Evolutionary conservation across 352 stramenopile genomes (phyloP).

Genomic region (Albugo candida): DNA sequence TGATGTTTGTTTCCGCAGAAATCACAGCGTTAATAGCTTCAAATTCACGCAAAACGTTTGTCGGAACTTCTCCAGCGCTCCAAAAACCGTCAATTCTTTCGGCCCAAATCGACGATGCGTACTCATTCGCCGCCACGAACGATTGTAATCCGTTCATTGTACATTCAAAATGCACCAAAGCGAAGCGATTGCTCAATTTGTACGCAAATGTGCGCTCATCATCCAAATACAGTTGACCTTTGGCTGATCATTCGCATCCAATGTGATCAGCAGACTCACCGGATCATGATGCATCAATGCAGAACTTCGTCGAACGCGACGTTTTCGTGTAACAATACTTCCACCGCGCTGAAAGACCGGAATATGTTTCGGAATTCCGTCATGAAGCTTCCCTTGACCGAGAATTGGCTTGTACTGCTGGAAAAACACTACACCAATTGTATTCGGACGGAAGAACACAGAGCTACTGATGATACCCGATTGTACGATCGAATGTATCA

Average conservation of each 20-base stretch:
- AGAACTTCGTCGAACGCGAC: constrained; percentile 87
- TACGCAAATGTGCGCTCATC: constrained; percentile 83
- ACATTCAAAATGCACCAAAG: constrained; percentile 21
- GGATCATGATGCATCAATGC: constrained; percentile 93
- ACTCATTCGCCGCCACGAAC: constrained; percentile 15
- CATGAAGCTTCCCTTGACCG: constrained; percentile 26
- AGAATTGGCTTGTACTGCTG: constrained; percentile 33
- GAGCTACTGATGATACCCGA: constrained; percentile 52
- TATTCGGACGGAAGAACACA: constrained; percentile 75
- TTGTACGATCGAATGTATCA: constrained; percentile 91
- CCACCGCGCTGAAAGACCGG: constrained; percentile 94
- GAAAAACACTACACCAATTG: constrained; percentile 86
- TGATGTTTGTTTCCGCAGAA: too few relatives aligned
- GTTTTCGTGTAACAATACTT: constrained; percentile 89
- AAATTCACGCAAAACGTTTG: too few relatives aligned
- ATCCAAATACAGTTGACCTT: constrained; percentile 91
- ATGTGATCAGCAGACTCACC: constrained; percentile 89
- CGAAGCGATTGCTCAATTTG: constrained; percentile 24
- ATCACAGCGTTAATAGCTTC: too few relatives aligned
- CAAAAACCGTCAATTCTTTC: constrained; percentile 61
- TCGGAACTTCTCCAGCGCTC: too few relatives aligned
- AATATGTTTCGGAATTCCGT: constrained; percentile 81
- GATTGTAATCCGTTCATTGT: constrained; percentile 14
- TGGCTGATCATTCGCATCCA: constrained; percentile 64
- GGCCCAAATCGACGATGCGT: constrained; percentile 35